Conservation (phyloP, 306 rosid genomes). For the Prinsepia uniflora region DNA sequence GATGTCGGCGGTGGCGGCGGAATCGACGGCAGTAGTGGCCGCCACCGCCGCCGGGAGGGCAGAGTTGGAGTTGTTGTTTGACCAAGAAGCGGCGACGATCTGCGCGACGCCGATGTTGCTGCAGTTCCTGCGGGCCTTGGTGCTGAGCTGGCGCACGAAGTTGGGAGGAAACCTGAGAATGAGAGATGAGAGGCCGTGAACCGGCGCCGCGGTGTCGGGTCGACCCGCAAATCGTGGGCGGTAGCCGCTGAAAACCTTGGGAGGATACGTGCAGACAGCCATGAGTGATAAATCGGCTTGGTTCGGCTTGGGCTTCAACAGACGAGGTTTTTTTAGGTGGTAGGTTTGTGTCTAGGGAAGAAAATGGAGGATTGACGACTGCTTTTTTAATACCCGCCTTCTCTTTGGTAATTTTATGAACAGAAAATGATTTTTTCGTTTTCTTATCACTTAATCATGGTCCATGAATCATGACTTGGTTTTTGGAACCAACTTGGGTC, state of each 20-base stretch:
- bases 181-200: slow-evolving; percentile 36
- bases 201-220: slow-evolving; percentile 16
- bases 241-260: slow-evolving; percentile 30
- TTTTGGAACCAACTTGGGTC: not conserved
- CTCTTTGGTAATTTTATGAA: not conserved
- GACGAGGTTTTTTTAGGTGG: not conserved
- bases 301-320: not conserved
- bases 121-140: slow-evolving; percentile 88
- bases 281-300: slow-evolving; percentile 12
- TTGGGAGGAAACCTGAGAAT: slow-evolving; percentile 83
- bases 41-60: slow-evolving; percentile 39
- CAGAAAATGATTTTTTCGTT: not conserved
- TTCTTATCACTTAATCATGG: not conserved
- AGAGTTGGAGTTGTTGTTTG: slow-evolving; percentile 47
- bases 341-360: not conserved
- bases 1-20: slow-evolving; percentile 44
- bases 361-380: not conserved
- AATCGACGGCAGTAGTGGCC: slow-evolving; percentile 42
- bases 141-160: slow-evolving; percentile 88
- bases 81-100: slow-evolving; percentile 99
- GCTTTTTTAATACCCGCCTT: not conserved
- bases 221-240: slow-evolving; percentile 21
- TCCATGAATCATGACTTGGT: not conserved
- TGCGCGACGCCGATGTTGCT: slow-evolving; percentile 98
- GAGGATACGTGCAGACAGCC: slow-evolving; percentile 47